Percentiles rank a stretch among this genome's conserved stretches.
These are phyloP conservation scores for Delphinella strobiligena DNA, from an alignment of 2,329 filamentous ascomycete genomes.

Conservation along the genomic window DNA sequence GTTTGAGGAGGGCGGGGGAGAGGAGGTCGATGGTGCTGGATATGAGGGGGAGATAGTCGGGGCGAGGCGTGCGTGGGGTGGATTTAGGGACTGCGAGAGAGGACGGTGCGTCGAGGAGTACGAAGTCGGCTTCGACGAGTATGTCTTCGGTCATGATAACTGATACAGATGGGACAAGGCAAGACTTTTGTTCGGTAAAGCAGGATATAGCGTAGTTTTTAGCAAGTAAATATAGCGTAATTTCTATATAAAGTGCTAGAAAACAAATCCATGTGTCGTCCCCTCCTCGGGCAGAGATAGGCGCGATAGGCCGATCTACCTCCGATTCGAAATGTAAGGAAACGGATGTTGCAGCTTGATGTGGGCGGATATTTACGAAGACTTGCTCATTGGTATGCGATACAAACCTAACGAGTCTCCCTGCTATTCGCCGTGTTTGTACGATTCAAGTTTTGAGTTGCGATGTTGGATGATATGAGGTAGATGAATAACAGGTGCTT, in stretches of 20 bases:
- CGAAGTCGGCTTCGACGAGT: neutral
- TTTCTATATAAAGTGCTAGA: too few relatives aligned
- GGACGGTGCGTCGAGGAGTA: neutral
- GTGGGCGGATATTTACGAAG: neutral
- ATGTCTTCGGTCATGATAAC: neutral
- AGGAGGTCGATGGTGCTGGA: constrained; percentile 29
- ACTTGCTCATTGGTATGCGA: neutral
- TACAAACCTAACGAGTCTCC: neutral
- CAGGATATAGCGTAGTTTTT: too few relatives aligned
- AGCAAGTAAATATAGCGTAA: too few relatives aligned
- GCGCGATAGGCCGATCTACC: neutral
- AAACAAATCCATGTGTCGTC: neutral
- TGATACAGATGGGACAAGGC: too few relatives aligned
- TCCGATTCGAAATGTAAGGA: neutral
- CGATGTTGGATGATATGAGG: too few relatives aligned
- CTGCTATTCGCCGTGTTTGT: neutral
- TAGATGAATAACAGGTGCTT: too few relatives aligned
- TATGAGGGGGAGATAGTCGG: constrained; percentile 15
- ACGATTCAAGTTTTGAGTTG: too few relatives aligned
- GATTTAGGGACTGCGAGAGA: too few relatives aligned
- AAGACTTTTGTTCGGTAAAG: too few relatives aligned
- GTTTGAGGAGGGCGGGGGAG: constrained; percentile 27
- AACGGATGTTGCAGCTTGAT: neutral
- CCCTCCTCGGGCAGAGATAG: neutral
- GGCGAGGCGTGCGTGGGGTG: too few relatives aligned